Evolutionary conservation across 1,139 yeast species (phyloP), one percentile per base, ranked within the genome.

Genomic region (Suhomyces yuchorum): DNA sequence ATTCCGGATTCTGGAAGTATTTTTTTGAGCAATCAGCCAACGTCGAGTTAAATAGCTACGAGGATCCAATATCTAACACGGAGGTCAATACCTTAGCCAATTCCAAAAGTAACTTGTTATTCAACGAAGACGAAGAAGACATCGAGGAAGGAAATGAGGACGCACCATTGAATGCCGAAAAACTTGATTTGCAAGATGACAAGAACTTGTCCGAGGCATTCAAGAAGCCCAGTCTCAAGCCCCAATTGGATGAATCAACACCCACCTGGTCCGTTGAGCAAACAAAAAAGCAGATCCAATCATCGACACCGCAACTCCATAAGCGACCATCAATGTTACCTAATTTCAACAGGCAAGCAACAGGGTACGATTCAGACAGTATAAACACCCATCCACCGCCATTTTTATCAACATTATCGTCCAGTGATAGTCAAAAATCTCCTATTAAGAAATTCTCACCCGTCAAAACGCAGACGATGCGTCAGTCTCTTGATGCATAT

Each of bases 1-100:
- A 82, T 50, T 82, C 81, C 1, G 78, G 78, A 46, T 86, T 86
- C 60, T 86, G 95, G 90, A 87, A 87, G 62, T 78, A 77, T 42
- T 86, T 87, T 62, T 76, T 87, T 56, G 95, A 87, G 59, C 81
- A 84, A 49, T 82, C 90, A 30, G 92, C 93, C 2, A 82, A 85
- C 59, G 90, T 83, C 22, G 82, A 81, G 52, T 65, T 85, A 28
- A 70, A 78, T 19, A 81, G 84, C 35, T 81, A 78, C 56, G 86
- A 82, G 55, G 86, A 81, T 42, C 77, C 78, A 3, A 62, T 64
- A 7, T 49, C 53, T 33, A 51, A 43, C 24, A 56, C 59, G 12
- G 57, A 56, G 24, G 53, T 55, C n/a, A 56, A 58, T 37, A 57
- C 61, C 8, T 48, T 56, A 6, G 57, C 63, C 30, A 55, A 57